Evolutionary conservation across 768 basidiomycete species (phyloP).

Genomic region (Suillus subalutaceus): DNA sequence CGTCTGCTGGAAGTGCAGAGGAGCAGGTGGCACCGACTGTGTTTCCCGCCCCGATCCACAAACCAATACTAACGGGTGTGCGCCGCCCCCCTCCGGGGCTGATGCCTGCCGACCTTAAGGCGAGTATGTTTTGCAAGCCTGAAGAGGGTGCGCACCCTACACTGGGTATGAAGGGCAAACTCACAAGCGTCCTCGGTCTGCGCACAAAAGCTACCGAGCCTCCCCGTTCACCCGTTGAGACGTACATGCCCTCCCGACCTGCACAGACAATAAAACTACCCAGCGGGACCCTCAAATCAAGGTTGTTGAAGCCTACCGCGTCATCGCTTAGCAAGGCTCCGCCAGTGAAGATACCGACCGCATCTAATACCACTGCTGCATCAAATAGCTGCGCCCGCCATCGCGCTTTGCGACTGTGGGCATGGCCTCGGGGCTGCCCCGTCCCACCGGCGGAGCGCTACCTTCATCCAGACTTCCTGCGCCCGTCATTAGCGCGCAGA

Average conservation of each 20-base stretch:
- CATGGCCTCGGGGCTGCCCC: slow-evolving; percentile 13
- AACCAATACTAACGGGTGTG: slow-evolving; percentile 26
- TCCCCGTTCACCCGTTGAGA: background rate
- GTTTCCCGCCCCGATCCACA: slow-evolving; percentile 13
- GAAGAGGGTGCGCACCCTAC: slow-evolving; percentile 1
- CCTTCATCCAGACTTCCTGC: slow-evolving; percentile 18
- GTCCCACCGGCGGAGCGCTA: background rate
- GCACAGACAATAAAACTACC: background rate
- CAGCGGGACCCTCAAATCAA: slow-evolving; percentile 5
- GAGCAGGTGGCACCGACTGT: background rate
- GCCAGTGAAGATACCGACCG: slow-evolving; percentile 1
- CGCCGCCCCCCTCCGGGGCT: slow-evolving; percentile 31
- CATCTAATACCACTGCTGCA: background rate
- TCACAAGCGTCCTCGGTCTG: slow-evolving; percentile 15
- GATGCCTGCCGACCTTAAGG: background rate
- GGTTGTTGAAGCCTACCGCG: slow-evolving; percentile 10
- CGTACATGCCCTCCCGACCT: background rate
- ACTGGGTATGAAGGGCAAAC: slow-evolving; percentile 14
- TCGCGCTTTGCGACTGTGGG: slow-evolving; percentile 13
- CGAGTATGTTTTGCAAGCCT: slow-evolving; percentile 1
- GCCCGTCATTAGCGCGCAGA: slow-evolving; percentile 12
- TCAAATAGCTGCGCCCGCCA: slow-evolving; percentile 13
- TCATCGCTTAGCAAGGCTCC: slow-evolving; percentile 12
- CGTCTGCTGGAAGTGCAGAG: slow-evolving; percentile 8
- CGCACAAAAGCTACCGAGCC: slow-evolving; percentile 6